Evolutionary conservation across 805 yeast genomes (phyloP).

Genomic region (Pichia deserticola): DNA sequence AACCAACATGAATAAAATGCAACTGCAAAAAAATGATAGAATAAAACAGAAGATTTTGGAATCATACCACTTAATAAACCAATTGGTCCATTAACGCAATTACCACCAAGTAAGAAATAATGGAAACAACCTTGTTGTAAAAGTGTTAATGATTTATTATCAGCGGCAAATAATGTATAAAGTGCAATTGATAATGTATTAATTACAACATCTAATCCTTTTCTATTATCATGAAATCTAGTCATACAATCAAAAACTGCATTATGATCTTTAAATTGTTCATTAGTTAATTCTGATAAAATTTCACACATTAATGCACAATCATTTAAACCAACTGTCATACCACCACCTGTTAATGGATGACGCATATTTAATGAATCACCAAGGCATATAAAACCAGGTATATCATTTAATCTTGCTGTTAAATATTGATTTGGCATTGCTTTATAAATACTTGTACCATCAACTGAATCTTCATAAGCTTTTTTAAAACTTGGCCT

Average conservation of each 20-base stretch:
- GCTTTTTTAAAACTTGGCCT: constrained; percentile 67
- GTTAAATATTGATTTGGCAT: constrained; percentile 94
- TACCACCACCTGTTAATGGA: constrained; percentile 98
- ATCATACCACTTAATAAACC: constrained; percentile 75
- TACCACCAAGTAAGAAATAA: constrained; percentile 82
- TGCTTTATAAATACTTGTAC: constrained; percentile 50
- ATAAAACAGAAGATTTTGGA: constrained; percentile 66
- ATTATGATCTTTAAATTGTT: constrained; percentile 51
- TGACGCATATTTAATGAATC: constrained; percentile 97
- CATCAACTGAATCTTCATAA: constrained; percentile 30
- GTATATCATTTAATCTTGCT: constrained; percentile 61
- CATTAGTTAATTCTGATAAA: constrained; percentile 46
- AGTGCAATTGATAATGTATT: constrained; percentile 88
- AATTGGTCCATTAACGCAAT: constrained; percentile 69
- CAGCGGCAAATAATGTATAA: constrained; percentile 86
- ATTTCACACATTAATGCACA: constrained; percentile 60
- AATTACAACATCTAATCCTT: constrained; percentile 71
- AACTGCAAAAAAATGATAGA: constrained; percentile 84
- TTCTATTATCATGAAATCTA: constrained; percentile 72
- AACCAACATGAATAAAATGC: constrained; percentile 75
- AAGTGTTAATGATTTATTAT: constrained; percentile 51
- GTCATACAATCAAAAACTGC: constrained; percentile 48
- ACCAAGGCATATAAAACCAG: constrained; percentile 79
- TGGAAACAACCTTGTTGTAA: constrained; percentile 85
- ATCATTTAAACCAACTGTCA: constrained; percentile 95